Base-by-base conservation (phyloP, 169 alveolate species). In the Plasmodium relictum region DNA sequence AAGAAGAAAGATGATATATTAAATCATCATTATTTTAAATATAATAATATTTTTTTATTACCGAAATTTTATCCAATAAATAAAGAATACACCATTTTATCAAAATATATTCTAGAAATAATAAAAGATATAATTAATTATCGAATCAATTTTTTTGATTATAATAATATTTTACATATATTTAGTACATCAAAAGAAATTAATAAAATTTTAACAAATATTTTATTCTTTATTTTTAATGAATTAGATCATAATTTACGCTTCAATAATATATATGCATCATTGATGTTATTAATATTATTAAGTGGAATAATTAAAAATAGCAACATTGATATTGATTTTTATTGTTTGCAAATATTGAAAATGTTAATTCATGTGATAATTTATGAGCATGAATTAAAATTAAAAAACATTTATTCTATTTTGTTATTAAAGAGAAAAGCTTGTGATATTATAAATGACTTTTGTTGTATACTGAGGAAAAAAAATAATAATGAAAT, bases 291-390 rank as follows among this genome's bases (percentile, higher is more conserved):
- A 39, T 80, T 80, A 80, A 80, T 80, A 22, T 52, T 80, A 50
- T 56, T 80, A 44, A 58, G 66, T 66, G 90, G 90, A 0, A 80
- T 80, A 18, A 80, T 80, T 18, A 58, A 26, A 48, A 80, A 80
- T 65, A 65, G 18, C 16, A 80, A 66, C 52, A 66, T 80, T n/a
- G 90, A 80, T 16, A 80, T 70, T 0, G 83, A 80, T 52, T 80
- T 80, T 69, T 80, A 80, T 70, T 80, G 90, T 58, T 26, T 80
- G 24, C 90, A 80, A 56, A 80, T 80, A 37, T 70, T 80, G 22
- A 80, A 80, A 44, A 80, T 80, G 90, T 44, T 80, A 80, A 48
- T 80, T 37, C 90, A 80, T 80, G 83, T 80, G 2, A 80, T 80
- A 50, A n/a, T 80, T 52, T 80, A 66, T 80, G 90, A 80, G 39